phyloP scores from a whole-genome alignment of 495 filamentous ascomycete genomes.

The Neurospora africana region DNA sequence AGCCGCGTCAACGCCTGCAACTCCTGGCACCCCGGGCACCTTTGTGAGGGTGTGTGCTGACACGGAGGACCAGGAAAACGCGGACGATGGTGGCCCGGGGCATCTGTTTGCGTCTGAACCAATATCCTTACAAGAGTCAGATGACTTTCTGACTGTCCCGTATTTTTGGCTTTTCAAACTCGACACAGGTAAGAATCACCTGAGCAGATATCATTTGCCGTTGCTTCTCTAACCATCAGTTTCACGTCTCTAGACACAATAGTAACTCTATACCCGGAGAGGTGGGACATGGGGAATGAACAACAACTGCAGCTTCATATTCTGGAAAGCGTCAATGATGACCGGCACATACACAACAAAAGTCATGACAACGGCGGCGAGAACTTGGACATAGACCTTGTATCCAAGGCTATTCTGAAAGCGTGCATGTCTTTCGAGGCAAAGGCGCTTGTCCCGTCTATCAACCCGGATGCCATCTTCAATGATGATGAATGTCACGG shows the following conservation, averaged over 20 bases:
- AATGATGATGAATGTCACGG: not conserved
- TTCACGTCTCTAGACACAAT: not conserved
- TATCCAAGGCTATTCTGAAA: not conserved
- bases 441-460: not conserved
- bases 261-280: conserved; percentile 4
- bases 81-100: not conserved
- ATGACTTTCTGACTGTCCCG: conserved; percentile 7
- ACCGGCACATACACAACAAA: not conserved
- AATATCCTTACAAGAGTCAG: not conserved
- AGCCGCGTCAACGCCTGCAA: not conserved
- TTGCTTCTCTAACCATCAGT: not conserved
- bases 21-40: not conserved
- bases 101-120: not conserved
- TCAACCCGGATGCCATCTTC: not conserved
- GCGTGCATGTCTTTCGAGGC: conserved; percentile 2
- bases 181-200: not conserved
- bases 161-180: conserved; percentile 7
- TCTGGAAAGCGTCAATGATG: not conserved
- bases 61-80: not conserved
- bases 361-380: not conserved
- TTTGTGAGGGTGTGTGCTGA: not conserved
- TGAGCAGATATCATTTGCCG: not conserved
- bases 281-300: conserved; percentile 1
- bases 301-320: not conserved
- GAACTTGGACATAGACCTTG: not conserved